These are phyloP conservation scores for Epithemia pelagica DNA, from an alignment of 108 stramenopile genomes.

Conservation along the genomic window DNA sequence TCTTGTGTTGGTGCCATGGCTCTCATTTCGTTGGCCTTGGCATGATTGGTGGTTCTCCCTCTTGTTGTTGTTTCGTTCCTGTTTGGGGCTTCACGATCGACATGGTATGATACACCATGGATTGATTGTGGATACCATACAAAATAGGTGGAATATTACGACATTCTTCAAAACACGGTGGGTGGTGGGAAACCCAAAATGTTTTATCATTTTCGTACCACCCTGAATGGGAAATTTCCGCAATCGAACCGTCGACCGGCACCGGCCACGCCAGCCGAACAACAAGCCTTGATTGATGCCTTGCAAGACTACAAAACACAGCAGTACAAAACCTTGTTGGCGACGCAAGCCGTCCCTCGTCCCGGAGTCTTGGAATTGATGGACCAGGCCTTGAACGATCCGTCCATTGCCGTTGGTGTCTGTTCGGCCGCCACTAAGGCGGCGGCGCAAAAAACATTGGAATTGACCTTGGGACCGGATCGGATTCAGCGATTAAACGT, in stretches of 20 bases:
- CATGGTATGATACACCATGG: no score
- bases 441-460: constrained; percentile 73
- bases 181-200: constrained; percentile 90
- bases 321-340: constrained; percentile 69
- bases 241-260: constrained; percentile 5
- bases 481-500: constrained; percentile 67
- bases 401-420: constrained; percentile 75
- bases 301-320: constrained; percentile 83
- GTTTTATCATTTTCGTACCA: constrained; percentile 76
- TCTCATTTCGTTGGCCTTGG: no score
- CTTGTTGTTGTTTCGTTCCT: no score
- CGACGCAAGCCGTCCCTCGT: constrained; percentile 59
- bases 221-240: constrained; percentile 19
- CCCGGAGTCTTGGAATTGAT: constrained; percentile 80
- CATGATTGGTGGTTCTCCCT: no score
- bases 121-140: no score
- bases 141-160: constrained; percentile 50
- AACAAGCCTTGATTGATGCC: constrained; percentile 63
- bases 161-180: constrained; percentile 84
- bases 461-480: constrained; percentile 68
- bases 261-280: constrained; percentile 49
- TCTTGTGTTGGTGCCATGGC: no score
- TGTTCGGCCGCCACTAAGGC: constrained; percentile 85
- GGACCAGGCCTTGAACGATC: constrained; percentile 82
- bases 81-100: no score